Evolutionary conservation across 2,329 filamentous ascomycete species (phyloP), one percentile per base, ranked within the genome.

Genomic region (Colletotrichum ledebouriae): DNA sequence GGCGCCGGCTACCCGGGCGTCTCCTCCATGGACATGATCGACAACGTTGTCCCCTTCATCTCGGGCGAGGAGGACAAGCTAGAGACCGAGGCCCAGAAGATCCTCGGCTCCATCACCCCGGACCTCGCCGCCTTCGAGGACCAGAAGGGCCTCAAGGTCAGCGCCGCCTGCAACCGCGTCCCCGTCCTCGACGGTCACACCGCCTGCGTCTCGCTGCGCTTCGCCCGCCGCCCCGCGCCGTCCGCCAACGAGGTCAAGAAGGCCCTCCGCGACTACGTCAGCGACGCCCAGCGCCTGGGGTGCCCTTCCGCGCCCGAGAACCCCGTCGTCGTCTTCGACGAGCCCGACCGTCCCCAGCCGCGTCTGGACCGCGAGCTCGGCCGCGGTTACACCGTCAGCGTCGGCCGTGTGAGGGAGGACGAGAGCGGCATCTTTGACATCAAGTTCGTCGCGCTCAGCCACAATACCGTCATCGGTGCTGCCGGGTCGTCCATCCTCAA

Each of bases 401-500:
- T 98, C 20, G 95, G 95, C 7, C 88, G 95, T 29, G 88, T 98
- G 33, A 85, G 96, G 53, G 90, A 95, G 78, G 94, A 97, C 74
- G 92, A 93, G 73, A 92, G 90, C 71, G 93, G 93, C 20, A 91
- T 97, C 72, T 98, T 98, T 75, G 96, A 98, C 77, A 87, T 98
- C 78, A 94, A 97, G 79, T 98, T 98, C 80, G 94, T 96, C 70
- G 94, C 94, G 25, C 83, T 98, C 73, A 97, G 93, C 77, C 96
- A 98, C 73, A 89, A 89, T 74, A 89, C 95, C 70, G 92, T 99
- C 63, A 95, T 99, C 78, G 95, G 95, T 72, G 96, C 96, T 37
- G 94, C 95, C n/a, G 96, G 96, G 11, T 97, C 94, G 2, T 97
- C 93, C 37, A 97, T 98, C 80, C 81, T 98, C 74, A 98, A 98